Evolutionary conservation across 2,329 filamentous ascomycete genomes (phyloP).

Genomic region (Calycina marina): DNA sequence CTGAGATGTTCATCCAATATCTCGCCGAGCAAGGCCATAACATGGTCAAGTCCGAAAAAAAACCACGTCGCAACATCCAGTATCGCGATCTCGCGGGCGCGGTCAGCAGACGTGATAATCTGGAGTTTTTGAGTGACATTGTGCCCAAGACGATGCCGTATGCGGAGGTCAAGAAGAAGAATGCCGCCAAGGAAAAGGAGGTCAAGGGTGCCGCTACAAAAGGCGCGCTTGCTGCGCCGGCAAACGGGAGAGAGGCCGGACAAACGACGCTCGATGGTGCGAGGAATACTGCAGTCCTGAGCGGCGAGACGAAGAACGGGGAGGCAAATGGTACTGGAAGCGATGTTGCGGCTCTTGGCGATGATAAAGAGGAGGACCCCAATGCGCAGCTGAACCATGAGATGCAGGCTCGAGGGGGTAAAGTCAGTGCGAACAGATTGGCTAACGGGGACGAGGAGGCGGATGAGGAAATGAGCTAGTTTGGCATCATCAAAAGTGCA

Average conservation of each 20-base stretch:
- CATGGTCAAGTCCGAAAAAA: conserved; percentile 79
- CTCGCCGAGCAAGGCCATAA: conserved; percentile 74
- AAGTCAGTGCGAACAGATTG: not conserved
- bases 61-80: conserved; percentile 85
- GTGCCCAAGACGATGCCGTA: conserved; percentile 76
- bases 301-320: conserved; percentile 3
- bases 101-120: conserved; percentile 75
- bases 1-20: conserved; percentile 92
- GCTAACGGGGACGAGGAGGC: not conserved
- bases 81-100: conserved; percentile 89
- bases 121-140: conserved; percentile 86
- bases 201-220: conserved; percentile 3
- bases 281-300: conserved; percentile 6
- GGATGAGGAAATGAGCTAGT: conserved; percentile 2
- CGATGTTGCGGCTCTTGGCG: conserved; percentile 3
- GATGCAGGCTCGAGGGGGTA: conserved; percentile 14
- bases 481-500: no score
- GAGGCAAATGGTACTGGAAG: conserved; percentile 6
- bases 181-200: conserved; percentile 26
- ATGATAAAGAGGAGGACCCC: conserved; percentile 16
- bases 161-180: conserved; percentile 60
- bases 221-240: not conserved
- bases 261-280: conserved; percentile 22
- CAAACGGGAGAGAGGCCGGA: no score
- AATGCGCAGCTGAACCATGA: conserved; percentile 18